phyloP scores from a whole-genome alignment of 2,329 filamentous ascomycete genomes.

The Fusarium stilboides region DNA sequence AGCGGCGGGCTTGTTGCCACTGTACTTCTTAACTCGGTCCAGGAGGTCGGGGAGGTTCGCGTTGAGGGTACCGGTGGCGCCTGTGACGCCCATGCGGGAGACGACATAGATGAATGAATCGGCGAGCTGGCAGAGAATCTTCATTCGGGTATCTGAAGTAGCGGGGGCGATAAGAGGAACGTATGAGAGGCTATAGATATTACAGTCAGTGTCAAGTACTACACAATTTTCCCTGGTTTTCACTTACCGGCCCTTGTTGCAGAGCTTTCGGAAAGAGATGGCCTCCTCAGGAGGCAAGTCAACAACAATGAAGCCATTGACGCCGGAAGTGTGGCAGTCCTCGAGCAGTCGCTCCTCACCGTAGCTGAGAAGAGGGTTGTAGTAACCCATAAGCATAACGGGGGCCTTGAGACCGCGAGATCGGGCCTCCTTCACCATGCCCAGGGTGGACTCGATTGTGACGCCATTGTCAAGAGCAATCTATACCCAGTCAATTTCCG shows the following conservation, averaged over 20 bases:
- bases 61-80: conserved; percentile 87
- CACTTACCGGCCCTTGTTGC: conserved; percentile 79
- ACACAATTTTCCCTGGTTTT: neutral
- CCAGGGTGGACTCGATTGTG: conserved; percentile 82
- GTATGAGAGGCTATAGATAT: conserved; percentile 81
- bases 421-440: conserved; percentile 87
- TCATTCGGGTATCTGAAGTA: conserved; percentile 94
- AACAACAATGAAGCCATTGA: conserved; percentile 97
- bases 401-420: conserved; percentile 83
- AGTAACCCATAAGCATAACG: conserved; percentile 98
- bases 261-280: conserved; percentile 89
- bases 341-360: conserved; percentile 90
- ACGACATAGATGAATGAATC: conserved; percentile 99
- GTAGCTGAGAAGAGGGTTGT: conserved; percentile 95
- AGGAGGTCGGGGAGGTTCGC: conserved; percentile 86
- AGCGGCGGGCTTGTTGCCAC: conserved; percentile 89
- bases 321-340: conserved; percentile 86
- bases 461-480: conserved; percentile 90
- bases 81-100: conserved; percentile 96
- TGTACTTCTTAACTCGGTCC: conserved; percentile 90
- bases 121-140: conserved; percentile 93
- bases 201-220: conserved; percentile 1
- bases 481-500: conserved; percentile 51
- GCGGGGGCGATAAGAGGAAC: conserved; percentile 96
- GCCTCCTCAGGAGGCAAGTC: conserved; percentile 97